These are phyloP conservation scores for Malassezia furfur DNA, from an alignment of 1,284 basidiomycete species.

Conservation along the genomic window DNA sequence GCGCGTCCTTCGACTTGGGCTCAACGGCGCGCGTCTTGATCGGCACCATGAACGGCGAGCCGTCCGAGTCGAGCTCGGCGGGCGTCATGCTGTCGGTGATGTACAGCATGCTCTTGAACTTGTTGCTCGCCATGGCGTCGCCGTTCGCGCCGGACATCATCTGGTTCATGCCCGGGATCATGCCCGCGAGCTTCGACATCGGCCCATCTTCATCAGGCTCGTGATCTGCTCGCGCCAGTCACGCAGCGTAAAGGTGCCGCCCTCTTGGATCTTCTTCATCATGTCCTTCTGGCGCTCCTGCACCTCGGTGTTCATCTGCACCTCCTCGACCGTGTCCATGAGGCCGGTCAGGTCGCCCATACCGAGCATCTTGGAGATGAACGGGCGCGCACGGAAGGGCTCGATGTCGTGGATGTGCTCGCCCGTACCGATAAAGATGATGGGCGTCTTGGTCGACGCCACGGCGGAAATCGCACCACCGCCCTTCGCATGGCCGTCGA, in stretches of 20 bases:
- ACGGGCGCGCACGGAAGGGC: conserved; percentile 87
- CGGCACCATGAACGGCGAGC: conserved; percentile 49
- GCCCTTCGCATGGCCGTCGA: conserved; percentile 98
- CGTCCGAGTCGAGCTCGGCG: conserved; percentile 90
- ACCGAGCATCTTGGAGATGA: conserved; percentile 90
- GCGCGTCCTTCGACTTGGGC: background rate
- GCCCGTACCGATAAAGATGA: conserved; percentile 95
- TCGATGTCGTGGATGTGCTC: conserved; percentile 95
- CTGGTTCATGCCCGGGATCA: conserved; percentile 93
- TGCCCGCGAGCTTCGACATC: conserved; percentile 91
- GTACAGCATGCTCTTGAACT: conserved; percentile 95
- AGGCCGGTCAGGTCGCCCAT: conserved; percentile 92
- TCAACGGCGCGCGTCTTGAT: conserved; percentile 13
- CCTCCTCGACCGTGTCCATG: conserved; percentile 59
- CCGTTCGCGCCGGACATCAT: conserved; percentile 63
- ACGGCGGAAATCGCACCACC: conserved; percentile 98
- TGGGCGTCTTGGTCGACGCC: conserved; percentile 93
- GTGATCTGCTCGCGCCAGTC: conserved; percentile 97
- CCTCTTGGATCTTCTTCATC: conserved; percentile 90
- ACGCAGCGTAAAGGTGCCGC: conserved; percentile 82
- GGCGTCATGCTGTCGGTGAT: conserved; percentile 97
- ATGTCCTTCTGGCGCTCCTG: conserved; percentile 89
- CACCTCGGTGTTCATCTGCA: conserved; percentile 56
- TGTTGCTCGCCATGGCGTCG: conserved; percentile 73
- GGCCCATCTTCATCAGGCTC: conserved; percentile 98